A percentile compares a stretch with the other conserved stretches of the same genome.
Conservation (phyloP, 768 basidiomycete species). For the Xerocomellus dryophilus region DNA sequence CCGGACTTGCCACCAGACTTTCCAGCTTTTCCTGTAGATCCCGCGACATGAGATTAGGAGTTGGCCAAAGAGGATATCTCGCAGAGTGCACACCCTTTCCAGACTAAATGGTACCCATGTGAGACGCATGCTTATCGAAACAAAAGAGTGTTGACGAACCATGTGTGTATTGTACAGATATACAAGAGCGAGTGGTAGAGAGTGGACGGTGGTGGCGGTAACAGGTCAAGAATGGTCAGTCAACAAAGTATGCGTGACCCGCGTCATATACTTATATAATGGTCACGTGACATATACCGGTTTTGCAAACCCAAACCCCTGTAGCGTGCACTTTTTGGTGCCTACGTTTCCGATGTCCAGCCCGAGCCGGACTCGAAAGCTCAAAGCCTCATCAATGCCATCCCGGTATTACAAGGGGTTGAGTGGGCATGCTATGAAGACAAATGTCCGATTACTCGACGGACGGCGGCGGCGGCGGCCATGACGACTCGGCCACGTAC, state of each 20-base stretch:
- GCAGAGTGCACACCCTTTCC: conserved; percentile 28
- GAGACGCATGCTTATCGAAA: conserved; percentile 2
- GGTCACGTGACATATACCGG: conserved; percentile 27
- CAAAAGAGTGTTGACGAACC: conserved; percentile 17
- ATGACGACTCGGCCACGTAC: no score
- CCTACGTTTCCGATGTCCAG: no score
- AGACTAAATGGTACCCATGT: conserved; percentile 18
- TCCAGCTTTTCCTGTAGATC: conserved; percentile 44
- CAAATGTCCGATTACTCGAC: no score
- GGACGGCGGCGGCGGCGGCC: no score
- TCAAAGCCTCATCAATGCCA: no score
- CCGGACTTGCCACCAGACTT: conserved; percentile 52
- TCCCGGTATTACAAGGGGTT: no score
- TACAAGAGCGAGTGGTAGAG: conserved; percentile 10
- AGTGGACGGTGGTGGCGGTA: conserved; percentile 24
- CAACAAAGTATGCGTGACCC: conserved; percentile 32
- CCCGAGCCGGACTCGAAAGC: no score
- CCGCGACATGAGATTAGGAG: conserved; percentile 5
- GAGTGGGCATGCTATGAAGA: no score
- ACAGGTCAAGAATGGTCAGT: conserved; percentile 28
- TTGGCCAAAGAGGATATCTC: not conserved
- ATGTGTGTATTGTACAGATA: conserved; percentile 25
- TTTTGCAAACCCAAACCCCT: conserved; percentile 3
- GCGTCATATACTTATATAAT: conserved; percentile 36
- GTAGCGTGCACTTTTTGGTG: not conserved